Evolutionary conservation across 129 eudicot species (phyloP), one percentile per base, ranked within the genome.

Genomic region (Tagetes erecta): DNA sequence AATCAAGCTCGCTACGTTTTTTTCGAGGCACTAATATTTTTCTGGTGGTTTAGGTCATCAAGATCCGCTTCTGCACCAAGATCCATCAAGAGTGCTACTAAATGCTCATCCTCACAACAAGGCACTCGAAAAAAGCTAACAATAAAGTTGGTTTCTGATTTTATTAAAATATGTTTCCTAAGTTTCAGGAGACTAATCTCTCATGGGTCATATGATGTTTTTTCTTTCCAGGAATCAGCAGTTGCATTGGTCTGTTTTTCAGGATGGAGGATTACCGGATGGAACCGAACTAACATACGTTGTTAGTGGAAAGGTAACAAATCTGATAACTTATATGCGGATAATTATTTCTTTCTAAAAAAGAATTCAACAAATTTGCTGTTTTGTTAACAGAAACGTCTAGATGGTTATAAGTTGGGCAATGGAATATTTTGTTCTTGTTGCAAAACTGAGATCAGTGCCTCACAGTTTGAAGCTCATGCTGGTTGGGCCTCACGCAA

Each of bases 391-490:
- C 95, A 94, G 99, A 90, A 86, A 84, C 72, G 87, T 51, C 91
- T 92, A 37, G 88, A 83, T 41, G 99, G 99, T 39, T 94, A 88
- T 72, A 91, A 90, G 74, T 78, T 58, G 82, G 97, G 89, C 31
- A 50, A 77, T 14, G 96, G 96, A 53, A 94, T 94, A 63, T 80
- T 72, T 60, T 94, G 99, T 74, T 77, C 46, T 63, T 91, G 97
- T 84, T 94, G 99, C 87, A 76, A 78, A 5, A 72, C 80, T 67
- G 91, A 81, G 82, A 92, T 94, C 77, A 94, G 99, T 64, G 89
- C 99, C 46, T 94, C 99, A 64, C 87, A 75, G 49, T 94, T 94
- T 71, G 99, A 94, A 89, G 91, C 96, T 35, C 99, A 94, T 75
- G 99, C 99, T 62, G 99, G 99, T 65, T 88, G 89, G 92, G 96